These are phyloP conservation scores for Scheffersomyces amazonensis DNA, from an alignment of 805 yeast genomes.

Conservation along the genomic window DNA sequence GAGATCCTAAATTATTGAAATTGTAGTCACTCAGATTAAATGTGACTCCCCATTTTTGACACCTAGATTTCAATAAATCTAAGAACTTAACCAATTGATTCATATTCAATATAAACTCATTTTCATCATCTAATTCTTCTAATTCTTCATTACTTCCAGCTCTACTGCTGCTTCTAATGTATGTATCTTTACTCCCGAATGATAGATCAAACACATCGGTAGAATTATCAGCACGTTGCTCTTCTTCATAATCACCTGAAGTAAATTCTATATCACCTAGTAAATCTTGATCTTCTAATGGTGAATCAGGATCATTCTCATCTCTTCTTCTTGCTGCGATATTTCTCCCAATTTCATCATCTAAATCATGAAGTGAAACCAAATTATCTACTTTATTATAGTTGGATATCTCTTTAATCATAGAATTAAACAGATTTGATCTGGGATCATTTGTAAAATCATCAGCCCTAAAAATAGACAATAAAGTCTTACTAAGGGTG, in stretches of 20 bases:
- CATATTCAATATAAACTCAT: not conserved
- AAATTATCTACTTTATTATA: not conserved
- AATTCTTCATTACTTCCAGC: not conserved
- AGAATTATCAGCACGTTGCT: not conserved
- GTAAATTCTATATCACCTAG: not conserved
- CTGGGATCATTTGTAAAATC: not conserved
- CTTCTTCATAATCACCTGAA: not conserved
- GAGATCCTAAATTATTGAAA: not conserved
- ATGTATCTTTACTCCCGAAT: slow-evolving; percentile 1
- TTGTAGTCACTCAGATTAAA: not conserved
- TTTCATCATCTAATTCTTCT: not conserved
- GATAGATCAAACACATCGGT: slow-evolving; percentile 1
- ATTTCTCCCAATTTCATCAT: slow-evolving; percentile 8
- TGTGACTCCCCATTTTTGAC: not conserved
- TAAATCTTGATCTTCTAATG: slow-evolving; percentile 4
- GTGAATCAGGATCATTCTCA: slow-evolving; percentile 6
- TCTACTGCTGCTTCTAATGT: not conserved
- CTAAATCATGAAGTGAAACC: not conserved
- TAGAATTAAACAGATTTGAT: not conserved
- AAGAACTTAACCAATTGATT: slow-evolving; percentile 11
- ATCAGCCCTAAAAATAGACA: not conserved
- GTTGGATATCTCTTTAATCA: not conserved
- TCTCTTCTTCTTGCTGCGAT: slow-evolving; percentile 3
- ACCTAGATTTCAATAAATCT: slow-evolving; percentile 5
- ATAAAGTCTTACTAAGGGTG: not conserved